Evolutionary conservation across 768 basidiomycete genomes (phyloP), one percentile per base, ranked within the genome.

Genomic region (Suillus decipiens): DNA sequence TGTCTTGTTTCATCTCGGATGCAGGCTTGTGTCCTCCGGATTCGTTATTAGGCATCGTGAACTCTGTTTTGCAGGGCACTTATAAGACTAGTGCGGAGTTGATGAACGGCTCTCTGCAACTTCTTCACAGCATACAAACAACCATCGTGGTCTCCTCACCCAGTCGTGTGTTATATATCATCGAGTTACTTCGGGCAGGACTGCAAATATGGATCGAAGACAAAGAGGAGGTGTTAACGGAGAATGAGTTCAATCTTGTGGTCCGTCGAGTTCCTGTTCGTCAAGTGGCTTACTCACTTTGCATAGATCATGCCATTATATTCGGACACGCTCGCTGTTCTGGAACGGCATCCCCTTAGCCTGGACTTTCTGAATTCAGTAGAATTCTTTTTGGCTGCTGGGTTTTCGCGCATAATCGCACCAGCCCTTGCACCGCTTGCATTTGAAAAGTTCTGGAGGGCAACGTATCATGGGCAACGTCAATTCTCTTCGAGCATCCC

Each of bases 381-480:
- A 22, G 78, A 83, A 9, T 72, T 70, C 24, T 82, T 88, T 64
- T 72, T 89, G 2, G 71, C 75, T 15, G 82, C 86, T 3, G 81
- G 81, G 0, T 88, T 89, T 66, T 74, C 74, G 5, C 81, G 77
- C 28, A 77, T 83, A 34, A 80, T 82, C 0, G 63, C 72, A 3
- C 82, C 82, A 2, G 81, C 82, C 10, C 73, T 79, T 22, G 87
- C 84, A 0, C 82, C 85, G 1, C 67, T 81, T 7, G 79, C 82
- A 1, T 89, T 89, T 63, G 77, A 79, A 65, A 73, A 71, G 2
- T 89, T 85, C 69, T 89, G 88, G 88, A 78, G 77, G n/a, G 72
- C 73, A 43, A 84, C 84, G 3, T 88, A 85, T 68, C 80, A 84
- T 39, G 73, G 73, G n/a, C 75, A 69, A 41, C 71, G 71, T 33